Evolutionary conservation across 176 grass and related monocot genomes (phyloP).

Genomic region (Oryza officinalis): DNA sequence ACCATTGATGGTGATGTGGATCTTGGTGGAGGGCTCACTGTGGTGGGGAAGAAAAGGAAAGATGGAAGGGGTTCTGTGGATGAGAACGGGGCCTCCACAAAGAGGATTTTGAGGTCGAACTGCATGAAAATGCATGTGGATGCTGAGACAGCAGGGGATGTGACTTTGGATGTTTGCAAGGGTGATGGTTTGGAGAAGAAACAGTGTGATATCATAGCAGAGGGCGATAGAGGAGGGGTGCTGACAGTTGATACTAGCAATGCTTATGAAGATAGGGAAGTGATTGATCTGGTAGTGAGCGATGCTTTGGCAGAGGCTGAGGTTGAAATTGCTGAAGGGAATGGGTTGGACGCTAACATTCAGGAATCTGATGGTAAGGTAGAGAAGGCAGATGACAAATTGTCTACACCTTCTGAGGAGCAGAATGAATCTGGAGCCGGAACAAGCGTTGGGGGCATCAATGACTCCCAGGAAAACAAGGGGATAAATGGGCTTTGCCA

Average conservation of each 20-base stretch:
- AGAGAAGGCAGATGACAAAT: slow-evolving; percentile 23
- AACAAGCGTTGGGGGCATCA: not conserved
- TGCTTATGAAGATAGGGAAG: slow-evolving; percentile 16
- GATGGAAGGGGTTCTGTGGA: slow-evolving; percentile 40
- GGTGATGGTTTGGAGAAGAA: not conserved
- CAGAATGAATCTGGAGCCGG: slow-evolving; percentile 4
- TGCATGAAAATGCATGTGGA: slow-evolving; percentile 40
- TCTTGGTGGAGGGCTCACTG: slow-evolving; percentile 11
- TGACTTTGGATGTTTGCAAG: not conserved
- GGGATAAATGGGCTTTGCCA: slow-evolving; percentile 14
- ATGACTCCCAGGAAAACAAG: slow-evolving; percentile 30
- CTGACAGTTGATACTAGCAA: slow-evolving; percentile 31
- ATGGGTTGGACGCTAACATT: slow-evolving; percentile 20
- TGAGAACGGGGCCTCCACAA: slow-evolving; percentile 40
- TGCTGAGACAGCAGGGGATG: not conserved
- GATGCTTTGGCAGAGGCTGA: not conserved
- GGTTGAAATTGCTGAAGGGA: slow-evolving; percentile 21
- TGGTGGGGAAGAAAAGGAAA: slow-evolving; percentile 62
- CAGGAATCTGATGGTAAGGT: slow-evolving; percentile 15
- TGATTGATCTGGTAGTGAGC: slow-evolving; percentile 3
- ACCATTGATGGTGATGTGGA: slow-evolving; percentile 5
- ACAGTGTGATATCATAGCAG: not conserved
- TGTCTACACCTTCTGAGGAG: slow-evolving; percentile 22
- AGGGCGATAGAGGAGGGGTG: slow-evolving; percentile 9
- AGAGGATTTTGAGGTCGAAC: slow-evolving; percentile 59